Evolutionary conservation across 2,329 filamentous ascomycete genomes (phyloP).

Genomic region (Neonectria neomacrospora): DNA sequence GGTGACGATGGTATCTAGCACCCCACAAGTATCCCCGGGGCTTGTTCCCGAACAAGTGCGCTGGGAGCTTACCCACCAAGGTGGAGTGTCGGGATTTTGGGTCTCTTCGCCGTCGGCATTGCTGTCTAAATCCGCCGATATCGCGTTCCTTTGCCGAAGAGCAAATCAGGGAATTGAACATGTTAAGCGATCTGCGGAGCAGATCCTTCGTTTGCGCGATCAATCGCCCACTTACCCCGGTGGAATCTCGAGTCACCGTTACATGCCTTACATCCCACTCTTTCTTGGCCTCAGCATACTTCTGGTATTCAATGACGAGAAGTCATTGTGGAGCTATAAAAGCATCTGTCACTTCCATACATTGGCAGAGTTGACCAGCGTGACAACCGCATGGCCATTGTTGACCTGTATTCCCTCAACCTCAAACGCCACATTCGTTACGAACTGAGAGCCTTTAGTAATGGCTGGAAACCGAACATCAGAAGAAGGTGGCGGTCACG

Average conservation of each 20-base stretch:
- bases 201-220: background rate
- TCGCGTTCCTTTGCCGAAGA: background rate
- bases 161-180: slow-evolving; percentile 1
- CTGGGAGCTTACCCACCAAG: background rate
- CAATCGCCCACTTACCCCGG: background rate
- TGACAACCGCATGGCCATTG: background rate
- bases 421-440: background rate
- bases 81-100: slow-evolving; percentile 1
- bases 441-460: background rate
- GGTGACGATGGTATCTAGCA: background rate
- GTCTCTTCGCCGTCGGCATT: background rate
- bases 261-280: background rate
- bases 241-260: background rate
- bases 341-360: background rate
- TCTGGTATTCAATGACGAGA: background rate
- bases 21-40: background rate
- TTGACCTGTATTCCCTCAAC: background rate
- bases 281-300: background rate
- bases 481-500: background rate
- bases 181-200: slow-evolving; percentile 2
- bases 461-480: background rate
- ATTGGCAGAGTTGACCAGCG: background rate
- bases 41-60: slow-evolving; percentile 3
- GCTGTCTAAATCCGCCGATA: background rate
- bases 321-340: background rate